Base-by-base conservation (phyloP, 2,329 filamentous ascomycete species). In the Ambrosiella beaveri region DNA sequence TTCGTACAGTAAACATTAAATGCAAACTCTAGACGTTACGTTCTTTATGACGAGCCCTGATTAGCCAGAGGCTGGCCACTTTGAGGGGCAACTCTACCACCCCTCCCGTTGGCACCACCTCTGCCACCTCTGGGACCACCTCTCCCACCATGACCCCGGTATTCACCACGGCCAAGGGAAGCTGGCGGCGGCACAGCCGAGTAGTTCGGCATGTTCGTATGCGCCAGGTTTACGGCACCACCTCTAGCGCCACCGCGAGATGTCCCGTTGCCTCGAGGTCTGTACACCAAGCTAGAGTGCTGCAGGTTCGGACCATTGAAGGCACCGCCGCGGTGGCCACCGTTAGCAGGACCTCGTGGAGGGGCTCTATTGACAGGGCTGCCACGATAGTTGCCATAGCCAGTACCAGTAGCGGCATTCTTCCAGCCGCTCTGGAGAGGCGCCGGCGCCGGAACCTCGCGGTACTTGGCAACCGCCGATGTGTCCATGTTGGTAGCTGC, bases 121-220 rank as follows among this genome's bases (percentile, higher is more conserved):
- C 71, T 68, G 9, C 40, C 47, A 19, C 54, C 54, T 19, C 37
- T 57, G 41, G 36, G 41, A 7, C 71, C 69, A 38, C 71, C 69
- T 3, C 71, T 69, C 44, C 70, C 65, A 38, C 72, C 68, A 64
- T 12, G 19, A 47, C 44, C 11, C 44, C 44, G 44, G 44, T 27
- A 27, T 27, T 4, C 27, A 27, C 27, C 27, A 27, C 27, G 27
- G 62, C 83, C 75, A 11, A 85, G 68, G 49, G 67, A 75, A 1
- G 77, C 68, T 1, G 84, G 83, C 19, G 83, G 84, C 37, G 80
- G 79, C 7, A 83, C 77, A 13, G 75, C 75, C 59, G 74, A 75
- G 64, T 79, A 84, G 39, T 67, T 53, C 36, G 15, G 45, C 51
- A 38, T 15, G 44, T 35, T 7, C 44, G 59, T 47, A 35, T 59